Evolutionary conservation across 257 asterid genomes (phyloP).

Genomic region (Linderniella brevidens): DNA sequence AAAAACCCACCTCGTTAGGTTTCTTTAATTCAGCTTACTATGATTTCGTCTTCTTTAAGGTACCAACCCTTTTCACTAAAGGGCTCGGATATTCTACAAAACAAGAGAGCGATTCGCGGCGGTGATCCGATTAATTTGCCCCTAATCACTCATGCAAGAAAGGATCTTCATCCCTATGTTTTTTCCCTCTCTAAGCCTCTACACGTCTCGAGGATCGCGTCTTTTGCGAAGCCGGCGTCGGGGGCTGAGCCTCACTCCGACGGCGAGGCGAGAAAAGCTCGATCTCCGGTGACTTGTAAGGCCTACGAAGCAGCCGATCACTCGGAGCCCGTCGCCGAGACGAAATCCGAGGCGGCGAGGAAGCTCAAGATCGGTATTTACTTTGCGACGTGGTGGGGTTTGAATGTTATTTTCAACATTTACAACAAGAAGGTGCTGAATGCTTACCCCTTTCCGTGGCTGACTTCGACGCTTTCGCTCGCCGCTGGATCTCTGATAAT

Average conservation of each 20-base stretch:
- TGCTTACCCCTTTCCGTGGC: slow-evolving; percentile 60
- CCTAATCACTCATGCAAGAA: slow-evolving; percentile 3
- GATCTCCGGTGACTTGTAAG: slow-evolving; percentile 19
- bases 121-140: slow-evolving; percentile 4
- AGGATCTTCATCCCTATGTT: slow-evolving; percentile 7
- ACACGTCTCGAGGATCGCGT: slow-evolving; percentile 14
- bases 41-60: no score
- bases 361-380: slow-evolving; percentile 41
- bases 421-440: slow-evolving; percentile 58
- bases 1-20: no score
- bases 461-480: slow-evolving; percentile 53
- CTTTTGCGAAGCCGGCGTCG: slow-evolving; percentile 3
- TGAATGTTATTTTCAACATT: slow-evolving; percentile 56
- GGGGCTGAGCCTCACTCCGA: no score
- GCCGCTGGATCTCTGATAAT: slow-evolving; percentile 58
- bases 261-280: slow-evolving; percentile 7
- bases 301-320: slow-evolving; percentile 39
- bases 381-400: slow-evolving; percentile 61
- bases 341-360: slow-evolving; percentile 29
- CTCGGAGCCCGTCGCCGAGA: slow-evolving; percentile 13
- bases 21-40: no score
- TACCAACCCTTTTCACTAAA: no score
- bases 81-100: no score
- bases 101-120: no score
- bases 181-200: slow-evolving; percentile 25